Conservation (phyloP, 2,329 filamentous ascomycete species). For the Exophiala lecanii-corni region DNA sequence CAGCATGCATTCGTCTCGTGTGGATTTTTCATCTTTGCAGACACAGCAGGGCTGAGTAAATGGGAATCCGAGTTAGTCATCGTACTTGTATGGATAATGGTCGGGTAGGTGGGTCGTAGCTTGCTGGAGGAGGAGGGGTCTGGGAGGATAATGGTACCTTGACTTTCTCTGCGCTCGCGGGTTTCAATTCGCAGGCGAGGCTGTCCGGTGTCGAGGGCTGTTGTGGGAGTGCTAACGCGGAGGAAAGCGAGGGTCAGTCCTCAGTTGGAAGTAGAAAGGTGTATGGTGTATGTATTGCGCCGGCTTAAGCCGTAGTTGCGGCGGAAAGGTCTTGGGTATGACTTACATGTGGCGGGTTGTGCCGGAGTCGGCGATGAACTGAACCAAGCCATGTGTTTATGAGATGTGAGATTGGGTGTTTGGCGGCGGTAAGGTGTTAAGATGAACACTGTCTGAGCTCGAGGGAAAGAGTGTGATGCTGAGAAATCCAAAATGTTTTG, state of each 20-base stretch:
- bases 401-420: neutral
- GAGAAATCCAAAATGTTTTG: neutral
- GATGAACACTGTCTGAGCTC: neutral
- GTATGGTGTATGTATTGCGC: conserved; percentile 3
- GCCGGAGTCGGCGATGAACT: conserved; percentile 18
- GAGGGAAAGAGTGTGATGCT: neutral
- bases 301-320: neutral
- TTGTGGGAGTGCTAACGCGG: neutral
- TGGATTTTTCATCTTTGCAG: conserved; percentile 89
- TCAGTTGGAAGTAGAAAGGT: neutral
- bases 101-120: neutral
- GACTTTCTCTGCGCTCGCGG: conserved; percentile 22
- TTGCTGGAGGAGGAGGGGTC: neutral
- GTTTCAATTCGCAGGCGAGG: conserved; percentile 16
- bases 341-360: conserved; percentile 17
- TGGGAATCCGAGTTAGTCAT: conserved; percentile 4
- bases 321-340: neutral
- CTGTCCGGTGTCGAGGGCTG: conserved; percentile 16
- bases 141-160: conserved; percentile 17
- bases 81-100: neutral
- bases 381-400: conserved; percentile 18
- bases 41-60: conserved; percentile 80
- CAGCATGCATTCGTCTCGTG: conserved; percentile 97
- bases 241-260: neutral
- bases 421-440: neutral